These are phyloP conservation scores for Chlamydomonas reinhardtii DNA, from an alignment of 163 green algal genomes.

Conservation along the genomic window DNA sequence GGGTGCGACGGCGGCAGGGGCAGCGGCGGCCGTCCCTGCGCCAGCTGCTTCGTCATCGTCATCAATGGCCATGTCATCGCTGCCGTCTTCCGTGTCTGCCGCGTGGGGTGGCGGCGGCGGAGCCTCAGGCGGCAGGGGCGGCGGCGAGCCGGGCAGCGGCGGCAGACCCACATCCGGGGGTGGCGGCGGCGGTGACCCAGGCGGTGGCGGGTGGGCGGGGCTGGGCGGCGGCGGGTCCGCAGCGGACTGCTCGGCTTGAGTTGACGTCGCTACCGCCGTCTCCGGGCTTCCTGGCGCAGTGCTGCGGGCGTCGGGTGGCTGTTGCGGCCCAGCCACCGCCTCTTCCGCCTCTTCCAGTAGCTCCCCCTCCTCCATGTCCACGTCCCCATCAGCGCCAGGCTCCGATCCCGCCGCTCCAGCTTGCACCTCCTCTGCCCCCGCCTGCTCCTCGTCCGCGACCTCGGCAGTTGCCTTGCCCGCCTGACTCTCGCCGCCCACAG, in stretches of 20 bases:
- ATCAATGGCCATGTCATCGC: constrained; percentile 42
- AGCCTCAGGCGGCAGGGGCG: not conserved
- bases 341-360: constrained; percentile 36
- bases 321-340: not conserved
- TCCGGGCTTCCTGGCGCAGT: too few species aligned
- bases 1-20: not conserved
- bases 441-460: too few species aligned
- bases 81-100: not conserved
- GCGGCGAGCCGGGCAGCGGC: not conserved
- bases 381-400: constrained; percentile 20
- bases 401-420: not conserved
- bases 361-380: constrained; percentile 33
- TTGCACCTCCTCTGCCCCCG: too few species aligned
- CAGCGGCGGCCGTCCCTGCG: not conserved
- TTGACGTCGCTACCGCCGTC: not conserved
- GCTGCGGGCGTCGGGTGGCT: too few species aligned
- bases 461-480: too few species aligned
- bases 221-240: not conserved
- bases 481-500: not conserved
- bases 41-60: not conserved
- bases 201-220: not conserved
- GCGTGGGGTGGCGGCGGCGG: constrained; percentile 3
- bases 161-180: not conserved
- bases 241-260: not conserved
- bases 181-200: not conserved